phyloP scores from a whole-genome alignment of 441 rosid genomes.

The Eruca vesicaria region DNA sequence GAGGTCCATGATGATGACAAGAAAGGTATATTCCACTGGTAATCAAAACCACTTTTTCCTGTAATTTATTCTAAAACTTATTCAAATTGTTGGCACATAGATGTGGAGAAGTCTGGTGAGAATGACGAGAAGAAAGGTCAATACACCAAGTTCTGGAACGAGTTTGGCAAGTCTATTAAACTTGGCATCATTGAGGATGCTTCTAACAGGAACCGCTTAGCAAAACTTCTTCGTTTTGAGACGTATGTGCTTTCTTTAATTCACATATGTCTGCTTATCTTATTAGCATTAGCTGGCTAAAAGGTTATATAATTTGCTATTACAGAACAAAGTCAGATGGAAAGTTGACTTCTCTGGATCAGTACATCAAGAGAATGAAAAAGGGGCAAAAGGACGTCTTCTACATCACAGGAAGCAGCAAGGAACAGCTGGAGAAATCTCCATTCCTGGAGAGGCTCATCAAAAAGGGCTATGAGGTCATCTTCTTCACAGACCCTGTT shows the following conservation, averaged over 20 bases:
- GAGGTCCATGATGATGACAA: slow-evolving; percentile 70
- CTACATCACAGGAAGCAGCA: slow-evolving; percentile 87
- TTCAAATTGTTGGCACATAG: not conserved
- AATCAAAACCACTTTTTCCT: not conserved
- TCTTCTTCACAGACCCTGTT: slow-evolving; percentile 81
- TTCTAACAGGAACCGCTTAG: slow-evolving; percentile 81
- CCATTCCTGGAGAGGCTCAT: slow-evolving; percentile 93
- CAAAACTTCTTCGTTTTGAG: slow-evolving; percentile 91
- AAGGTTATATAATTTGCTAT: not conserved
- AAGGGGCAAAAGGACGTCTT: slow-evolving; percentile 81
- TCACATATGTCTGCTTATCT: not conserved
- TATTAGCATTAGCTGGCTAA: not conserved
- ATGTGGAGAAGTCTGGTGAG: slow-evolving; percentile 59
- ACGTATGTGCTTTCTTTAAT: slow-evolving; percentile 46
- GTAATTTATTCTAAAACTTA: not conserved
- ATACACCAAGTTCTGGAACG: slow-evolving; percentile 86
- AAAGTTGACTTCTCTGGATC: slow-evolving; percentile 83
- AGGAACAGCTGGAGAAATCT: slow-evolving; percentile 88
- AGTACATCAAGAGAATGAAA: slow-evolving; percentile 95
- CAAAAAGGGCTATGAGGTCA: slow-evolving; percentile 84
- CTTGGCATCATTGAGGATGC: slow-evolving; percentile 94
- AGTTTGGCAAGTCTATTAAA: slow-evolving; percentile 90
- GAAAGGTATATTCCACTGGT: slow-evolving; percentile 47
- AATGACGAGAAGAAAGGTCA: slow-evolving; percentile 80
- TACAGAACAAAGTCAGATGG: slow-evolving; percentile 90